Evolutionary conservation across 2,329 filamentous ascomycete species (phyloP), one percentile per base, ranked within the genome.

Genomic region (Phymatotrichopsis omnivora): DNA sequence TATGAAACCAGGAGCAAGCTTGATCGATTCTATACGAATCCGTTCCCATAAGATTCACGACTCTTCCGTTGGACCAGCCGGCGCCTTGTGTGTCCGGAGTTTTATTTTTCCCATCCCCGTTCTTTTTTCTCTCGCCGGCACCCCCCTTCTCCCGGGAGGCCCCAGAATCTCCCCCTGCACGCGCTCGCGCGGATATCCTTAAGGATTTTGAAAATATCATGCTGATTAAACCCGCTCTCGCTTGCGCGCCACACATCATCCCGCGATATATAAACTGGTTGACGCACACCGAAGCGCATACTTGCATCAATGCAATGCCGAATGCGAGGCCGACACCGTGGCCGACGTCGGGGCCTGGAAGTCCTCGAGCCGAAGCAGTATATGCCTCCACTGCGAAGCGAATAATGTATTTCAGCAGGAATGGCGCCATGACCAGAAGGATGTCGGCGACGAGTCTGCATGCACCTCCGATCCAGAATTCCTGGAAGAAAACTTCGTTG

Each of bases 191-290:
- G 0, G 87, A 95, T 12, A 96, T 74, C 39, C 78, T 79, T 80
- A 95, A 85, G 2, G 85, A 78, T 64, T 96, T 96, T 61, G 91
- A 84, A 59, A 93, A 96, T 47, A 96, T 85, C 47, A 86, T 67
- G 17, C 82, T 76, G 56, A 95, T 93, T 32, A 96, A 67, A 0
- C 85, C 81, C 1, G 80, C 85, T 61, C 89, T 75, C 6, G 76
- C 68, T 65, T 95, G 80, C 0, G 85, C 91, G 52, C 89, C 91
- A 29, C 93, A 76, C 66, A 93, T 79, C 82, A 94, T 93, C 17
- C 89, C 86, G 17, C 80, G 77, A 60, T 89, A 96, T 60, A 96
- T 80, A 65, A 93, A 95, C 60, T 96, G 89, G 59, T 87, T 93
- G 2, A 79, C 85, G 20, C 77, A 76, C 53, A 93, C 60, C 61